Base-by-base conservation (phyloP, 2,329 filamentous ascomycete species). In the Teratosphaeriaceae sp. region DNA sequence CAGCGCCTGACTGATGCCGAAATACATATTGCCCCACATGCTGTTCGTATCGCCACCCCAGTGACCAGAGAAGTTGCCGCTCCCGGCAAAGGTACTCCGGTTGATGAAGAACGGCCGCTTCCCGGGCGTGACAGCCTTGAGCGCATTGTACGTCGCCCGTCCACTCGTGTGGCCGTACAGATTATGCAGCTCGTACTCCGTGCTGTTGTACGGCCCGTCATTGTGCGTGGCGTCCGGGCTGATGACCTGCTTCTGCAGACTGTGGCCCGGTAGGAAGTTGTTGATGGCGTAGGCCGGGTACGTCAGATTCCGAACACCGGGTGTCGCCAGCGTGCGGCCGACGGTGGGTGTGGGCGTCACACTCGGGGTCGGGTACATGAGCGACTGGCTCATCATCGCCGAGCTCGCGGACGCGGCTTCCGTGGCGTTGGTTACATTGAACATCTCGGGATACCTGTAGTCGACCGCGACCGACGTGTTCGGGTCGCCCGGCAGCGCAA, bases 371-470 rank as follows among this genome's bases (percentile, higher is more conserved):
- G 51, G 44, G 34, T 49, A 43, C n/a, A 59, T 68, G 30, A 65
- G 68, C 19, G 63, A 70, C 52, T 80, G 76, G 30, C 68, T 73
- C 1, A 71, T 68, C 2, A 74, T 70, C 5, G 71, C 71, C 0
- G 78, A 68, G 1, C 75, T 74, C 0, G 75, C 80, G 1, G 75
- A 72, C 0, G 79, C 71, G 2, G 80, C 80, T 58, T 86, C 81
- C 0, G 81, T 84, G 1, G 73, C 64, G 55, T 86, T 87, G 16
- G 80, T 85, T 34, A 78, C 51, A 42, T 82, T 76, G 65, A 87
- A 87, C 5, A 72, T 75, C 61, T 88, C 83, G 0, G 84, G 84
- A 46, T 82, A 85, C 2, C 45, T 27, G 31, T 50, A 58, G 35
- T 58, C 49, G 30, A 58, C 49, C 13, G 51, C 53, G 18, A 54